Evolutionary conservation across 768 basidiomycete genomes (phyloP).

Genomic region (Auricularia sp.): DNA sequence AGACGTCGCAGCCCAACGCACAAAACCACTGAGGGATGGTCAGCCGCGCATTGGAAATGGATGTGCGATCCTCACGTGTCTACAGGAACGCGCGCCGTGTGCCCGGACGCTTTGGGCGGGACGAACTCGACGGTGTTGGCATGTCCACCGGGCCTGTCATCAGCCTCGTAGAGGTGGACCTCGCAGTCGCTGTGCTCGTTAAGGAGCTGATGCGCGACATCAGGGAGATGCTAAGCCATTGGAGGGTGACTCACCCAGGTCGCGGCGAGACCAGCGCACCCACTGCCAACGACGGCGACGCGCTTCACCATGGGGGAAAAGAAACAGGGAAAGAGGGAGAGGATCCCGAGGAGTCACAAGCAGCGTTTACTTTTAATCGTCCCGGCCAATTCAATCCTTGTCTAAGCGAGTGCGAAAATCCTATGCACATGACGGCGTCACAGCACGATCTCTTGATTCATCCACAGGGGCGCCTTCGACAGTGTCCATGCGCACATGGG

Average conservation of each 20-base stretch:
- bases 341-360: neutral
- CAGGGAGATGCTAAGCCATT: too few species aligned
- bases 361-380: neutral
- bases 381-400: too few species aligned
- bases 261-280: conserved; percentile 68
- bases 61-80: conserved; percentile 47
- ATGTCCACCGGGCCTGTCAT: conserved; percentile 60
- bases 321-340: neutral
- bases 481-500: too few species aligned
- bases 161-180: conserved; percentile 67
- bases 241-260: conserved; percentile 46
- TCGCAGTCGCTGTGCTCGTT: conserved; percentile 68
- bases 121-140: conserved; percentile 60
- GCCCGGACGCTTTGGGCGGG: conserved; percentile 21
- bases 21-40: conserved; percentile 40
- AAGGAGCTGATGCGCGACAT: conserved; percentile 35
- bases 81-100: conserved; percentile 38
- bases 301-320: neutral
- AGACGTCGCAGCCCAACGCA: conserved; percentile 21
- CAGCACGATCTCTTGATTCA: too few species aligned
- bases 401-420: too few species aligned
- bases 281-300: conserved; percentile 67
- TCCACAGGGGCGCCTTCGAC: too few species aligned
- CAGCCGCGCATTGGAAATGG: neutral
- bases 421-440: too few species aligned